phyloP scores from a whole-genome alignment of 2,329 filamentous ascomycete genomes.

The Clonostachys byssicola region DNA sequence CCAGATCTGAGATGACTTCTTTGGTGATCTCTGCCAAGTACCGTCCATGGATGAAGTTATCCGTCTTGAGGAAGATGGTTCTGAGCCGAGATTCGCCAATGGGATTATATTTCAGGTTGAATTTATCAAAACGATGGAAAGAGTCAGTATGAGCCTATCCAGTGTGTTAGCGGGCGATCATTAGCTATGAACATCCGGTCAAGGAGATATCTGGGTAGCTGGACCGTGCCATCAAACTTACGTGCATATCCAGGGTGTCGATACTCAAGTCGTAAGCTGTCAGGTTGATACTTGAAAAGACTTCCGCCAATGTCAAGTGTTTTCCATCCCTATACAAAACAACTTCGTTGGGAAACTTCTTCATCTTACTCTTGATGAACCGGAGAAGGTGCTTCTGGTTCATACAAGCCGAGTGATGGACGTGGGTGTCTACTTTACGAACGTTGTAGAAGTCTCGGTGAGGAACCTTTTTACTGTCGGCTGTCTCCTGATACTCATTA shows the following conservation, averaged over 20 bases:
- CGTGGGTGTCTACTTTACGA: conserved; percentile 96
- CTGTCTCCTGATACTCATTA: conserved; percentile 97
- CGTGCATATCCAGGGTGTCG: conserved; percentile 98
- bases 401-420: conserved; percentile 99
- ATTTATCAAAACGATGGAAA: conserved; percentile 98
- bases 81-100: conserved; percentile 91
- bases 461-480: conserved; percentile 95
- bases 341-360: conserved; percentile 91
- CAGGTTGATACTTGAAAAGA: conserved; percentile 95
- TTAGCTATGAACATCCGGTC: not conserved
- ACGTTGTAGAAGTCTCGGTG: conserved; percentile 99
- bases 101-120: conserved; percentile 98
- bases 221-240: conserved; percentile 35
- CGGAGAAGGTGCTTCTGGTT: conserved; percentile 97
- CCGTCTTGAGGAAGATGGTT: conserved; percentile 98
- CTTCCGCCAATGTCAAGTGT: conserved; percentile 83
- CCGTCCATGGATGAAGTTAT: conserved; percentile 93
- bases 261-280: conserved; percentile 98
- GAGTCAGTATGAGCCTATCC: conserved; percentile 86
- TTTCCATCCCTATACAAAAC: conserved; percentile 91
- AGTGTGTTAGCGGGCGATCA: conserved; percentile 1
- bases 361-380: conserved; percentile 99
- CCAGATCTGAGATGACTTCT: conserved; percentile 93
- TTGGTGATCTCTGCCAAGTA: conserved; percentile 98
- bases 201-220: not conserved